A percentile compares a stretch with the other conserved stretches of the same genome.
These are phyloP conservation scores for Hymenoscyphus linearis DNA, from an alignment of 2,329 filamentous ascomycete genomes.

Conservation along the genomic window DNA sequence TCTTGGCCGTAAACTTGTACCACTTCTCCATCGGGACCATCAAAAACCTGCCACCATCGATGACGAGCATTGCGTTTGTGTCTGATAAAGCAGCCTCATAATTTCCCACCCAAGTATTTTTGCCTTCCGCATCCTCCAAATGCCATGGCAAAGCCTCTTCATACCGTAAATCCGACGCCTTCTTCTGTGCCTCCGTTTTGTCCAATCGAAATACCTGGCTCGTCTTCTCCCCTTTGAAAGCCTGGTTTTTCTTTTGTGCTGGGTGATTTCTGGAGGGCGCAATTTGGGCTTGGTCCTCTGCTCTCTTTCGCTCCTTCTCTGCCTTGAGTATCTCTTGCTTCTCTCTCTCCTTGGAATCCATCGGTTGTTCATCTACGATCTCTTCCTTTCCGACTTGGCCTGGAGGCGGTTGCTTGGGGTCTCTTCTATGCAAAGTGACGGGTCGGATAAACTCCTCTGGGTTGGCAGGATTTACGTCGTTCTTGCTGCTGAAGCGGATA, in stretches of 20 bases:
- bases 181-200: slow-evolving; percentile 63
- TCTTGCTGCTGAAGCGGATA: slow-evolving; percentile 63
- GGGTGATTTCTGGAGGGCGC: slow-evolving; percentile 68
- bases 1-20: slow-evolving; percentile 82
- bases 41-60: slow-evolving; percentile 64
- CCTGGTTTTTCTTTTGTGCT: slow-evolving; percentile 40
- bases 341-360: slow-evolving; percentile 56
- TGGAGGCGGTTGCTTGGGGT: slow-evolving; percentile 66
- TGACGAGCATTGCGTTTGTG: slow-evolving; percentile 73
- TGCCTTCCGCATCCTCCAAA: slow-evolving; percentile 91
- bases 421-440: slow-evolving; percentile 81
- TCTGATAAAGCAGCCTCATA: slow-evolving; percentile 88
- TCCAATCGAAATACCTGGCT: slow-evolving; percentile 83
- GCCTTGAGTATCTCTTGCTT: slow-evolving; percentile 65
- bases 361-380: slow-evolving; percentile 33
- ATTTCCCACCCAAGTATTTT: slow-evolving; percentile 87
- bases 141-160: slow-evolving; percentile 97
- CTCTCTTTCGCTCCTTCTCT: slow-evolving; percentile 79
- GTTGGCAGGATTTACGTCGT: slow-evolving; percentile 62
- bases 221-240: slow-evolving; percentile 77
- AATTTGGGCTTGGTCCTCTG: slow-evolving; percentile 86
- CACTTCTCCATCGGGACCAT: slow-evolving; percentile 94
- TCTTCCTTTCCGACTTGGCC: slow-evolving; percentile 61
- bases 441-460: slow-evolving; percentile 81
- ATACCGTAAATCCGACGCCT: slow-evolving; percentile 68